Conservation (phyloP, 2,329 filamentous ascomycete species). For the Laburnicola sp. region DNA sequence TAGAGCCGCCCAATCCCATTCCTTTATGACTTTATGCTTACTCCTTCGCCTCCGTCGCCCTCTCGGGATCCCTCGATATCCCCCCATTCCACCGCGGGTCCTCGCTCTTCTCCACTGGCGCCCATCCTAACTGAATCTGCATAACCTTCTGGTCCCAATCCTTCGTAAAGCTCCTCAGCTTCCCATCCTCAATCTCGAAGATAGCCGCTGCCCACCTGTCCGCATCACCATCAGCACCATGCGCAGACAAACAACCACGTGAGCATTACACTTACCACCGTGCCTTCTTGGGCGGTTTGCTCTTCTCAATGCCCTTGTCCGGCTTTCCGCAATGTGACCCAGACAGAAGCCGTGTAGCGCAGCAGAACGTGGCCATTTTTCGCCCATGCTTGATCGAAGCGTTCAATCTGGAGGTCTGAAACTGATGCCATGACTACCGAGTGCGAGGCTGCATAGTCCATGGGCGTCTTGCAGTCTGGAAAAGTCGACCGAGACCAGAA, state of each 20-base stretch:
- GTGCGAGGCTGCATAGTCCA: constrained; percentile 46
- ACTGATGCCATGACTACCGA: constrained; percentile 43
- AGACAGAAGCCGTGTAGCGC: constrained; percentile 43
- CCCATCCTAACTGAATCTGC: constrained; percentile 21
- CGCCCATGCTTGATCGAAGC: constrained; percentile 43
- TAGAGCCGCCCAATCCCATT: too few relatives aligned
- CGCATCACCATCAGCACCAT: background rate
- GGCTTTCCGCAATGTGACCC: constrained; percentile 43
- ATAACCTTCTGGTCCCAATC: constrained; percentile 41
- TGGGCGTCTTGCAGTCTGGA: constrained; percentile 41
- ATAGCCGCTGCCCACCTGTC: constrained; percentile 44
- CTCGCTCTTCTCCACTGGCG: constrained; percentile 14
- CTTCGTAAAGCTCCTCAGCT: constrained; percentile 44
- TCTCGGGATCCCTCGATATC: constrained; percentile 4
- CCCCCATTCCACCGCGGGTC: constrained; percentile 4
- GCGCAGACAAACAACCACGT: too few relatives aligned
- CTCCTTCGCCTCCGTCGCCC: background rate
- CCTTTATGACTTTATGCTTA: too few relatives aligned
- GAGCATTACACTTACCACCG: constrained; percentile 13
- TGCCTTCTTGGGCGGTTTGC: constrained; percentile 34
- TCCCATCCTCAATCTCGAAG: constrained; percentile 43
- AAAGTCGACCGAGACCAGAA: constrained; percentile 47
- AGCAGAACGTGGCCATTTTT: constrained; percentile 43
- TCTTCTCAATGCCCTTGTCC: constrained; percentile 43
- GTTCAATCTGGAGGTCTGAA: constrained; percentile 42